Evolutionary conservation across 495 filamentous ascomycete genomes (phyloP).

Genomic region (Delitschia confertaspora): DNA sequence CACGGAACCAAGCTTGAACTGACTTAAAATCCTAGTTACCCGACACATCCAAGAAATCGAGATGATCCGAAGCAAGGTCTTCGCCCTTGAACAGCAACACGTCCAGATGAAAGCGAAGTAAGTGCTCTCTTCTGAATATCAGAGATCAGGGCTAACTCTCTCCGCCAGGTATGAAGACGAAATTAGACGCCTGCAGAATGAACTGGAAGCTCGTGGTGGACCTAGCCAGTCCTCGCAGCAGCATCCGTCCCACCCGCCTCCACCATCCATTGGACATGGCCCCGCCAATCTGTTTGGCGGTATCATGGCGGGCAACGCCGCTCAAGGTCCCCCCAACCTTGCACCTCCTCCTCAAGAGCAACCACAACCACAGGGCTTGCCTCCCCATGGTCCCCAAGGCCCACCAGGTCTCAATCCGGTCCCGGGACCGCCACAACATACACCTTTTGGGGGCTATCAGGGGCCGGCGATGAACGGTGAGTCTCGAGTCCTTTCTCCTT

Average conservation of each 20-base stretch:
- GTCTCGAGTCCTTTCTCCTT: too few species aligned
- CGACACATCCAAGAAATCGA: conserved; percentile 87
- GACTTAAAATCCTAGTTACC: conserved; percentile 55
- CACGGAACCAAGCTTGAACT: conserved; percentile 22
- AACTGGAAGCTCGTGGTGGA: conserved; percentile 80
- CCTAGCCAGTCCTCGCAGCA: conserved; percentile 56
- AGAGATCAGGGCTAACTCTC: conserved; percentile 1
- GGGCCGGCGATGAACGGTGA: too few species aligned
- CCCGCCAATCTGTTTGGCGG: conserved; percentile 86
- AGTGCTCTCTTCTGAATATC: conserved; percentile 24
- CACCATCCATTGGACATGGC: conserved; percentile 82
- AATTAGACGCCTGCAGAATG: conserved; percentile 70
- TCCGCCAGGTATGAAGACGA: conserved; percentile 80
- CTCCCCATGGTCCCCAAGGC: conserved; percentile 28
- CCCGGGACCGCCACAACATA: conserved; percentile 32
- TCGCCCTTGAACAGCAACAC: conserved; percentile 79
- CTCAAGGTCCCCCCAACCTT: conserved; percentile 73
- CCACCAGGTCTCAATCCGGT: conserved; percentile 35
- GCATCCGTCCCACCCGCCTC: conserved; percentile 71
- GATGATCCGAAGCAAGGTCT: conserved; percentile 82
- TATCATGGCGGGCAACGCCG: conserved; percentile 86
- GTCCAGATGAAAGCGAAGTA: conserved; percentile 83
- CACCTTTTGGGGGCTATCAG: conserved; percentile 43
- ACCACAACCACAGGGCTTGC: conserved; percentile 42
- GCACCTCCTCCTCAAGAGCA: conserved; percentile 70